Conservation (phyloP, 2,329 filamentous ascomycete species). For the Hirsutella thompsonii region DNA sequence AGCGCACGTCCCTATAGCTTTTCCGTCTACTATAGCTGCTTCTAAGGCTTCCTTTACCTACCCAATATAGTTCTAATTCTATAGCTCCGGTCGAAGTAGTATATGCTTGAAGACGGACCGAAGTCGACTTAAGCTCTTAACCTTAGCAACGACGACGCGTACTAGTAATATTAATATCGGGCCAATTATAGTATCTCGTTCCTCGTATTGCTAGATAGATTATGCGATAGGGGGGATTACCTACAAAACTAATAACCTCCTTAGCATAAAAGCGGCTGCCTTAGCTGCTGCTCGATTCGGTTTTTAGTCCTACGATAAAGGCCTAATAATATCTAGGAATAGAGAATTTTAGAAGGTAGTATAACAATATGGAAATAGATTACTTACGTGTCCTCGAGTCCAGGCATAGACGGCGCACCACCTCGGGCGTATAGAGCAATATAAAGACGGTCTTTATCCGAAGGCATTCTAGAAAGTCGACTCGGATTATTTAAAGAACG, state of each 20-base stretch:
- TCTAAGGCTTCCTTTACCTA: background rate
- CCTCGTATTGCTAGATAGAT: background rate
- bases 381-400: constrained; percentile 1
- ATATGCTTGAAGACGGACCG: background rate
- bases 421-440: constrained; percentile 1
- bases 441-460: constrained; percentile 2
- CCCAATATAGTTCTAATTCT: background rate
- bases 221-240: background rate
- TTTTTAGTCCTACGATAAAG: background rate
- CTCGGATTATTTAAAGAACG: too few species aligned
- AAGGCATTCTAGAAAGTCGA: constrained; percentile 1
- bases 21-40: background rate
- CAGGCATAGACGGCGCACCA: background rate
- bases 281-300: background rate
- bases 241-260: background rate
- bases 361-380: background rate
- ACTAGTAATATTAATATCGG: background rate
- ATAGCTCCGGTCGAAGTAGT: background rate
- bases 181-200: background rate
- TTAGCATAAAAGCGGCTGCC: background rate
- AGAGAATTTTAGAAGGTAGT: background rate
- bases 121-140: background rate
- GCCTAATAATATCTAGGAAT: background rate
- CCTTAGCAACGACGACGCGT: background rate
- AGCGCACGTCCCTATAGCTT: background rate